phyloP scores from a whole-genome alignment of 805 yeast genomes.

The Wickerhamiella sorbophila region DNA sequence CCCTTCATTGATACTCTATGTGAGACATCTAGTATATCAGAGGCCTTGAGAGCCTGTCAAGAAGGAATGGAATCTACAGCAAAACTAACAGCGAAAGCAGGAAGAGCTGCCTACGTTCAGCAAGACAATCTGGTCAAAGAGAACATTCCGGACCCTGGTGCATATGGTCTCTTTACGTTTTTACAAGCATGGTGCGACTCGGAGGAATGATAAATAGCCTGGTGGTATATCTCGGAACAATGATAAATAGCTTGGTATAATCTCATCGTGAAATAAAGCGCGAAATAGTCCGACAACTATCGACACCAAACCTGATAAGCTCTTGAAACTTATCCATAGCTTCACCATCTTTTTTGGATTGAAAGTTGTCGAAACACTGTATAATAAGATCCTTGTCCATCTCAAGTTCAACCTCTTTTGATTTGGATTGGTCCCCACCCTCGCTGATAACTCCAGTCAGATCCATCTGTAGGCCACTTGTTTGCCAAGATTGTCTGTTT shows the following conservation, averaged over 20 bases:
- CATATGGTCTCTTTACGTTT: constrained; percentile 63
- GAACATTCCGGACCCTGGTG: constrained; percentile 84
- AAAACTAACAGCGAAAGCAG: constrained; percentile 68
- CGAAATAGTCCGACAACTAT: constrained; percentile 39
- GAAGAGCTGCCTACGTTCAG: constrained; percentile 82
- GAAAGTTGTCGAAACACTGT: constrained; percentile 27
- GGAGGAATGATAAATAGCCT: neutral
- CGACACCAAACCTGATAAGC: constrained; percentile 41
- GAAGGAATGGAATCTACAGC: constrained; percentile 68
- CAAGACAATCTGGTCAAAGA: constrained; percentile 40
- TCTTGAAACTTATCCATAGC: constrained; percentile 47
- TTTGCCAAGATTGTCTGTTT: constrained; percentile 58
- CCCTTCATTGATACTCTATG: constrained; percentile 64
- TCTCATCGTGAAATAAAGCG: constrained; percentile 14
- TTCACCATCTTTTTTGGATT: constrained; percentile 16
- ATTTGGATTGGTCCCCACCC: constrained; percentile 3
- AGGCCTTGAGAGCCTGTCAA: constrained; percentile 56
- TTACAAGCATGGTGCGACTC: constrained; percentile 35
- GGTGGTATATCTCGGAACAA: constrained; percentile 8
- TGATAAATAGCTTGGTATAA: neutral
- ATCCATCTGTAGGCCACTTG: constrained; percentile 33
- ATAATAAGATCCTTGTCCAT: constrained; percentile 32
- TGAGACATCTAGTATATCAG: constrained; percentile 35
- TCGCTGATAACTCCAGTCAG: constrained; percentile 22
- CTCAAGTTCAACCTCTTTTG: constrained; percentile 39